Conservation (phyloP, 2,329 filamentous ascomycete species). For the Sporothrix euskadiensis region DNA sequence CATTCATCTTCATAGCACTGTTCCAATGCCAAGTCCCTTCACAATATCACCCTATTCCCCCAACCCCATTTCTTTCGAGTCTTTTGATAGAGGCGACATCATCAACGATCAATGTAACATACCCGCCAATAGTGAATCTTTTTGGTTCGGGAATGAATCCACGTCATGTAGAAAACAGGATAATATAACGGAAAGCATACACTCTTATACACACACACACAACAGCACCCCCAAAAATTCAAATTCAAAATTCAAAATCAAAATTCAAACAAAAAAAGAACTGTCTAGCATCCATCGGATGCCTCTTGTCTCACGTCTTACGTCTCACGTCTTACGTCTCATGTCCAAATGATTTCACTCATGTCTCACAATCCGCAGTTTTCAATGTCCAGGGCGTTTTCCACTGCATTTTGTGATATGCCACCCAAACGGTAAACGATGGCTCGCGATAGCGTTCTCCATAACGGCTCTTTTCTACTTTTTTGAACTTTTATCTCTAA, state of each 20-base stretch:
- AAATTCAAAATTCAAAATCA: neutral
- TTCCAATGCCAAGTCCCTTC: neutral
- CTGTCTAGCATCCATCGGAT: neutral
- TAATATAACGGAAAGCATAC: slow-evolving; percentile 35
- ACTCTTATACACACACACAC: slow-evolving; percentile 18
- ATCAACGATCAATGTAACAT: slow-evolving; percentile 35
- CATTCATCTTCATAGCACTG: neutral
- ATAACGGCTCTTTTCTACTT: too few species aligned
- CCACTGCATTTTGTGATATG: too few species aligned
- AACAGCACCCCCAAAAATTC: neutral
- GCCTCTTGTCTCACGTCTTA: neutral
- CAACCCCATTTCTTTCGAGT: slow-evolving; percentile 13
- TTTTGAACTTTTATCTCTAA: too few species aligned
- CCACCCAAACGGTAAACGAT: too few species aligned
- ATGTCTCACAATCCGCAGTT: too few species aligned
- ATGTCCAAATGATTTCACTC: too few species aligned
- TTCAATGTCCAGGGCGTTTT: too few species aligned
- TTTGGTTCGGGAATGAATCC: slow-evolving; percentile 33
- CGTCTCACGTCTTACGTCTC: neutral
- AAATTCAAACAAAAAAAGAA: neutral
- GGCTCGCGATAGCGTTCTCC: too few species aligned
- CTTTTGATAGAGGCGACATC: slow-evolving; percentile 31
- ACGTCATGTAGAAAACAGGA: slow-evolving; percentile 36
- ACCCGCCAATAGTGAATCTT: slow-evolving; percentile 27
- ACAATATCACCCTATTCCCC: neutral